Base-by-base conservation (phyloP, 2,329 filamentous ascomycete genomes). In the Penicillium sp. region DNA sequence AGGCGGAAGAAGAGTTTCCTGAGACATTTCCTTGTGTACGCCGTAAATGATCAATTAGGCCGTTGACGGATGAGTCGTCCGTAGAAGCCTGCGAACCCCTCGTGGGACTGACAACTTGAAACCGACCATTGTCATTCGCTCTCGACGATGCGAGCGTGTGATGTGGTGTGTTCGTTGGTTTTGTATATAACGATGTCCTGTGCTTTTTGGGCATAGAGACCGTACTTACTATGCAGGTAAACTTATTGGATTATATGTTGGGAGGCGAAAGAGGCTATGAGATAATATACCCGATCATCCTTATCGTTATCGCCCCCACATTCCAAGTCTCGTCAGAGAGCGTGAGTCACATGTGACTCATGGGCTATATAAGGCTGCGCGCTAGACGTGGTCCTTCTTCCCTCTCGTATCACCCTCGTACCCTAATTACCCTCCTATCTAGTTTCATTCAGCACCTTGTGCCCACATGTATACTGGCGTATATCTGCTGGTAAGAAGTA, bases 181-280 rank as follows among this genome's bases (percentile, higher is more conserved):
- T 81, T 48, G 70, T 64, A 50, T 50, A 37, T 27, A 72, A 62
- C 26, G 65, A 61, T 42, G 72, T 74, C 53, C 72, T 72, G 67
- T 78, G 72, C 67, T 80, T 81, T 70, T 79, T 81, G 66, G 79
- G 78, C 79, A 81, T 81, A 68, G 56, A 57, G 54, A 31, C 47
- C 50, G 21, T 13, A 35, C 4, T n/a, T 48, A n/a, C 13, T 33
- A 11, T 3, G 29, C 13, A 21, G 21, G 46, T 35, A 6, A 10
- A 37, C 27, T 35, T 10, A 29, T 13, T 13, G 26, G 11, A 4
- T 13, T 48, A 13, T 33, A 16, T 33, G 31, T 16, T 26, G 37
- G 53, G 54, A 58, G 52, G 55, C 54, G 37, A 49, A 19, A n/a
- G 35, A n/a, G 35, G n/a, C 16, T 39, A n/a, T n/a, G 35, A n/a